Evolutionary conservation across 2,329 filamentous ascomycete species (phyloP), one percentile per base, ranked within the genome.

Genomic region (Neodidymelliopsis sp.): DNA sequence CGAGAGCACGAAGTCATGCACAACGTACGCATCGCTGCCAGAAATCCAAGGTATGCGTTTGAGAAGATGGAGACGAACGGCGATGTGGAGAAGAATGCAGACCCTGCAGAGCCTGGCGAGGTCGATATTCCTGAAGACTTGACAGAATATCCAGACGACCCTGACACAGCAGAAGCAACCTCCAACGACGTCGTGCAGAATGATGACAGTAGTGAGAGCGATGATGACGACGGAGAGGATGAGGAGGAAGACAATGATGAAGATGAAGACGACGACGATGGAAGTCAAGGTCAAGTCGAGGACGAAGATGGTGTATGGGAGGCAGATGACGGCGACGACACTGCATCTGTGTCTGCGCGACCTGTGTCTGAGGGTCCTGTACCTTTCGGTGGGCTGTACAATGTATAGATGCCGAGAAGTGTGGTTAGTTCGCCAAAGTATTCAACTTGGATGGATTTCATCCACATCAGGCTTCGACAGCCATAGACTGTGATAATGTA

Each of bases 1-100:
- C 53, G 55, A 29, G 69, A 72, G 33, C 67, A 70, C 34, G 53
- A 59, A 2, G 54, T 72, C n/a, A 69, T 71, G 66, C 50, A 62
- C 24, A 60, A 39, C 8, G 64, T 71, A 8, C 65, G 69, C 3
- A 64, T 56, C 39, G 67, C 67, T 24, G 69, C 65, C 23, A 65
- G 61, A 34, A 71, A 67, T 23, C 68, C 69, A 3, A 49, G 63
- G 30, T 70, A 69, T 43, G 63, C 68, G 1, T 70, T 70, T 38
- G 67, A 71, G 45, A 65, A 62, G 25, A 61, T 67, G 59, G 62
- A 66, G 28, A 57, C 39, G 7, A 44, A 46, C 9, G 49, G 48
- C 18, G 23, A 24, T 3, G 16, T 33, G 16, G 19, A 11, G 11
- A 29, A 4, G 19, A 7, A 9, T 12, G 25, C 22, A 25, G 22